phyloP scores from a whole-genome alignment of 768 basidiomycete genomes.

The Auricularia sp. region DNA sequence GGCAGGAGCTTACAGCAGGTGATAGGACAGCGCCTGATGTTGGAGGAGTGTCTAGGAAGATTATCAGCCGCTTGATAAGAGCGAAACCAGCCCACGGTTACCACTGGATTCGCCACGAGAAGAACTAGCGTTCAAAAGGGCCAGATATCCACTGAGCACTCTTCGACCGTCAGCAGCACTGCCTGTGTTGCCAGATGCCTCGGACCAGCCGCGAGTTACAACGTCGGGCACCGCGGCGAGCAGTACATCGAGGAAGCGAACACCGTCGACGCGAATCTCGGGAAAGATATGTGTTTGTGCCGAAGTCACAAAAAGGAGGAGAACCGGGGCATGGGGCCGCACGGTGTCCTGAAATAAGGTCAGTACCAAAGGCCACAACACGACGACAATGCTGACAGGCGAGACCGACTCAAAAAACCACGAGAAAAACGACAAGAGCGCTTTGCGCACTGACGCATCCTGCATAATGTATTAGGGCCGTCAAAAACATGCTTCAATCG shows the following conservation, averaged over 20 bases:
- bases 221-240: slow-evolving; percentile 58
- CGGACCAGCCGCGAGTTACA: slow-evolving; percentile 60
- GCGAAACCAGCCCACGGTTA: slow-evolving; percentile 15
- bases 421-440: slow-evolving; percentile 52
- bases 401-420: slow-evolving; percentile 66
- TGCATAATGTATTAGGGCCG: slow-evolving; percentile 22
- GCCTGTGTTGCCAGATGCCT: background rate
- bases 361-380: slow-evolving; percentile 1
- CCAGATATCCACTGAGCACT: slow-evolving; percentile 70
- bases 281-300: slow-evolving; percentile 94
- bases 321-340: slow-evolving; percentile 58
- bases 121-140: slow-evolving; percentile 62
- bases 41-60: slow-evolving; percentile 27
- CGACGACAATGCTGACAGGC: background rate
- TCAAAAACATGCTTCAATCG: background rate
- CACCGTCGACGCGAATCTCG: slow-evolving; percentile 84
- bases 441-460: slow-evolving; percentile 75
- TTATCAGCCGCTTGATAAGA: slow-evolving; percentile 10
- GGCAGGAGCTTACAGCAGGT: slow-evolving; percentile 37
- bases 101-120: slow-evolving; percentile 51
- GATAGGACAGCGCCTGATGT: slow-evolving; percentile 50
- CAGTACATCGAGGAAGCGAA: slow-evolving; percentile 68
- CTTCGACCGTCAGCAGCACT: slow-evolving; percentile 46
- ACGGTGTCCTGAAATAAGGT: slow-evolving; percentile 46
- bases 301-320: slow-evolving; percentile 81